Evolutionary conservation across 345 rosid genomes (phyloP).

Genomic region (Punica granatum): DNA sequence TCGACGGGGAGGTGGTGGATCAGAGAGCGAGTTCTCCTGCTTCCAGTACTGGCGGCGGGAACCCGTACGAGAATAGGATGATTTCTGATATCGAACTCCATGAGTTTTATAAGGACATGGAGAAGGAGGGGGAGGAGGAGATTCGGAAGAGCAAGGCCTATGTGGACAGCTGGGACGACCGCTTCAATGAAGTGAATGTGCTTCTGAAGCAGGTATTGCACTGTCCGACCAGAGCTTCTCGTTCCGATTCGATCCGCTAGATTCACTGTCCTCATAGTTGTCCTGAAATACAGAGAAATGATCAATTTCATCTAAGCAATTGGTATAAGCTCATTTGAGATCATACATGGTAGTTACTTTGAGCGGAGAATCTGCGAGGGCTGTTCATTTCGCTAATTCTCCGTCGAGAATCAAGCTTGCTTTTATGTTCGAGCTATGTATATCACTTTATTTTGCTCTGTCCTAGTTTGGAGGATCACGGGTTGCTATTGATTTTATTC

Average conservation of each 20-base stretch:
- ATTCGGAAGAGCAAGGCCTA: conserved; percentile 37
- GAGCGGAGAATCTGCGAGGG: no score
- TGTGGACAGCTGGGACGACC: conserved; percentile 48
- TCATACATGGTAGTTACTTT: no score
- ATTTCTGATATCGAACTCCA: conserved; percentile 43
- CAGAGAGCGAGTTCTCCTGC: conserved; percentile 13
- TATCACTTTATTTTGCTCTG: no score
- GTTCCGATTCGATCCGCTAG: not conserved
- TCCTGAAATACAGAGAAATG: not conserved
- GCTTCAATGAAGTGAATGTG: conserved; percentile 42
- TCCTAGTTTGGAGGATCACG: no score
- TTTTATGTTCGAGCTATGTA: no score
- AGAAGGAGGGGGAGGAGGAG: conserved; percentile 39
- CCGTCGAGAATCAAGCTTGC: no score
- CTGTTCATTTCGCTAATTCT: no score
- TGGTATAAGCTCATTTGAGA: not conserved
- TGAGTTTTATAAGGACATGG: conserved; percentile 34
- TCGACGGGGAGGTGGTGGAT: conserved; percentile 55
- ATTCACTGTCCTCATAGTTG: not conserved
- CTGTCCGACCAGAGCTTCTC: not conserved
- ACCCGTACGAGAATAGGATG: conserved; percentile 19
- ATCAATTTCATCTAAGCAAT: not conserved
- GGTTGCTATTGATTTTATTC: no score
- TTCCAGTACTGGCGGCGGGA: conserved; percentile 13
- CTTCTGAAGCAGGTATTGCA: conserved; percentile 52